Percentiles rank a stretch among this genome's conserved stretches.
Conservation (phyloP, 139 green algal genomes). For the Spirogloea muscicola region DNA sequence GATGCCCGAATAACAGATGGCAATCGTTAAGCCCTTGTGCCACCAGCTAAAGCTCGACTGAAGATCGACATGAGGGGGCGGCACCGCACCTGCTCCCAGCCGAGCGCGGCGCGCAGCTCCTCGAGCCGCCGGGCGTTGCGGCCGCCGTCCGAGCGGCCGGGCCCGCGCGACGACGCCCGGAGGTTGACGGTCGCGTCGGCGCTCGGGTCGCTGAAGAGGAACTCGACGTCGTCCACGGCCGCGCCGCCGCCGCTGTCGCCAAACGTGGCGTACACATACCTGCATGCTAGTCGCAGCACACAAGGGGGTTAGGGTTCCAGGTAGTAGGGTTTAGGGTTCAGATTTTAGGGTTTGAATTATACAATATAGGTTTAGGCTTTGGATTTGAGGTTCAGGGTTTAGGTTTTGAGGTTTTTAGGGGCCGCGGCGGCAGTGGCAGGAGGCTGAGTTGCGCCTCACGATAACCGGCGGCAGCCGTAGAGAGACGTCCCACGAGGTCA, state of each 20-base stretch:
- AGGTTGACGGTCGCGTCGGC: constrained; percentile 4
- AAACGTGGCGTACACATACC: constrained; percentile 29
- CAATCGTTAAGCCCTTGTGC: too few species aligned
- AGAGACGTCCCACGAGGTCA: neutral
- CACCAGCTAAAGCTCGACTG: too few species aligned
- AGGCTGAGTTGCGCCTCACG: neutral
- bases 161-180: neutral
- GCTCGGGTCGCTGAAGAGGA: constrained; percentile 15
- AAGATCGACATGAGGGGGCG: neutral
- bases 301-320: neutral
- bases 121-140: constrained; percentile 20
- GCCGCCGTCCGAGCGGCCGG: neutral
- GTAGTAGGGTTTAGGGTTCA: neutral
- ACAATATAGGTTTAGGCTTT: neutral
- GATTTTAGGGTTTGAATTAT: neutral
- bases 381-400: neutral
- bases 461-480: neutral
- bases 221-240: constrained; percentile 32
- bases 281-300: neutral
- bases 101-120: neutral
- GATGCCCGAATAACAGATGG: too few species aligned
- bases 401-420: neutral
- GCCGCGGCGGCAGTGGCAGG: neutral
- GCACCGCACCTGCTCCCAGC: constrained; percentile 18
- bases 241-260: neutral